Percentiles rank a stretch among this genome's conserved stretches.
phyloP scores from a whole-genome alignment of 768 basidiomycete species.

The Cyclocybe aegerita region DNA sequence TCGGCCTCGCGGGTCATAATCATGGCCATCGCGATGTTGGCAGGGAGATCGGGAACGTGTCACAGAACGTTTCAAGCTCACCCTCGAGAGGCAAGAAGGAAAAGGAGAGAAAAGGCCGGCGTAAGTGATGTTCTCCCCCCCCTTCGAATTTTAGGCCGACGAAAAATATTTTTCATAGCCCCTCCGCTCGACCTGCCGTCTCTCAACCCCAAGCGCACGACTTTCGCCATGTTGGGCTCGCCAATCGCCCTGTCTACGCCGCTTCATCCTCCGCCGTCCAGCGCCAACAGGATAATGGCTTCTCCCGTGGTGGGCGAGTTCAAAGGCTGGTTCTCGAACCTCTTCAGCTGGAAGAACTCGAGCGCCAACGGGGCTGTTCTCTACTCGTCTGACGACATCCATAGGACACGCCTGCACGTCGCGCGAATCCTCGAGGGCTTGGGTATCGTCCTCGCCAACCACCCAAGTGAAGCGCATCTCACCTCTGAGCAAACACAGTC shows the following conservation, averaged over 20 bases:
- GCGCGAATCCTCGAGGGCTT: conserved; percentile 62
- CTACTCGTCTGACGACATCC: conserved; percentile 57
- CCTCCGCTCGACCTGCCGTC: conserved; percentile 55
- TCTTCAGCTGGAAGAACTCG: conserved; percentile 88
- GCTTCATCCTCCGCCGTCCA: conserved; percentile 28
- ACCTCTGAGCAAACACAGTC: conserved; percentile 9
- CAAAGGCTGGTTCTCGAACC: conserved; percentile 92
- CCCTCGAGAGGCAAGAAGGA: conserved; percentile 38
- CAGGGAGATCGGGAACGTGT: conserved; percentile 40
- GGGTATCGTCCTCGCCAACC: conserved; percentile 53
- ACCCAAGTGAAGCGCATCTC: conserved; percentile 19
- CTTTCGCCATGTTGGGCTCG: conserved; percentile 44
- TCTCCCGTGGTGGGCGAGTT: conserved; percentile 82
- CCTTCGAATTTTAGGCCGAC: neutral
- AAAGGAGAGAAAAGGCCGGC: conserved; percentile 53
- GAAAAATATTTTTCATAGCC: conserved; percentile 32
- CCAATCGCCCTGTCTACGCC: conserved; percentile 45
- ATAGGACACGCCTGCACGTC: conserved; percentile 64
- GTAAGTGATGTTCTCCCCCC: conserved; percentile 39
- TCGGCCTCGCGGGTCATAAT: conserved; percentile 31
- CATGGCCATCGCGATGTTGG: conserved; percentile 55
- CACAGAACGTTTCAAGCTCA: conserved; percentile 15
- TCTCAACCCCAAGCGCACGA: conserved; percentile 45
- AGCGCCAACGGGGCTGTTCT: conserved; percentile 36
- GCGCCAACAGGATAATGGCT: conserved; percentile 38